Conservation (phyloP, 1,284 basidiomycete species). For the Heterobasidion annosum region DNA sequence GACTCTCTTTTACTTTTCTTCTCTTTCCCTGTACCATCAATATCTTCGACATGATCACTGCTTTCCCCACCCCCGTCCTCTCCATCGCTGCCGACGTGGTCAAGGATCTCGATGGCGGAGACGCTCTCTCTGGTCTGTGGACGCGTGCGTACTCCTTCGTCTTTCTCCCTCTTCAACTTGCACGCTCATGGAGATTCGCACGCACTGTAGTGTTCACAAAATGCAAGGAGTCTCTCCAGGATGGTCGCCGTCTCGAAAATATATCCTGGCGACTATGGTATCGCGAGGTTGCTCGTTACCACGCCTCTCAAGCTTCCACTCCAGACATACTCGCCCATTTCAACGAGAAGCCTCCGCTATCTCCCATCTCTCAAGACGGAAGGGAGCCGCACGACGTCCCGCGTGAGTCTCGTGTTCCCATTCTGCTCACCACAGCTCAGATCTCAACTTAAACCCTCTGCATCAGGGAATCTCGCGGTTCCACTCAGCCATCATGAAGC, state of each 20-base stretch:
- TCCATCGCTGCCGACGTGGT: slow-evolving; percentile 55
- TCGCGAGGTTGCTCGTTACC: slow-evolving; percentile 41
- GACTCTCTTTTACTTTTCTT: slow-evolving; percentile 5
- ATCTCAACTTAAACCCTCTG: no score
- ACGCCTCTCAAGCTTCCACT: slow-evolving; percentile 20
- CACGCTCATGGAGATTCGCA: background rate
- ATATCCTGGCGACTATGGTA: slow-evolving; percentile 84
- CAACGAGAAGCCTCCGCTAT: slow-evolving; percentile 19
- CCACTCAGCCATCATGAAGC: slow-evolving; percentile 3
- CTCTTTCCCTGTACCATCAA: slow-evolving; percentile 10
- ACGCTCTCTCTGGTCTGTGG: slow-evolving; percentile 57
- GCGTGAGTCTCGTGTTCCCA: background rate
- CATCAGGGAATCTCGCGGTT: background rate
- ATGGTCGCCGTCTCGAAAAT: slow-evolving; percentile 76
- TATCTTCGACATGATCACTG: slow-evolving; percentile 29
- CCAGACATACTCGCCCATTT: slow-evolving; percentile 20
- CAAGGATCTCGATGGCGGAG: slow-evolving; percentile 53
- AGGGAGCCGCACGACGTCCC: background rate
- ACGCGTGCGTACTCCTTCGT: slow-evolving; percentile 33
- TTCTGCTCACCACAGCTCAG: background rate
- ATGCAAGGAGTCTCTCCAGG: slow-evolving; percentile 69
- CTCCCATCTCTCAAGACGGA: slow-evolving; percentile 23
- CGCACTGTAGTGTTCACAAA: slow-evolving; percentile 64
- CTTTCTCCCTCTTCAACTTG: slow-evolving; percentile 2
- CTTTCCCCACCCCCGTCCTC: slow-evolving; percentile 54